phyloP scores from a whole-genome alignment of 2,329 filamentous ascomycete genomes.

The Pezicula radicicola region DNA sequence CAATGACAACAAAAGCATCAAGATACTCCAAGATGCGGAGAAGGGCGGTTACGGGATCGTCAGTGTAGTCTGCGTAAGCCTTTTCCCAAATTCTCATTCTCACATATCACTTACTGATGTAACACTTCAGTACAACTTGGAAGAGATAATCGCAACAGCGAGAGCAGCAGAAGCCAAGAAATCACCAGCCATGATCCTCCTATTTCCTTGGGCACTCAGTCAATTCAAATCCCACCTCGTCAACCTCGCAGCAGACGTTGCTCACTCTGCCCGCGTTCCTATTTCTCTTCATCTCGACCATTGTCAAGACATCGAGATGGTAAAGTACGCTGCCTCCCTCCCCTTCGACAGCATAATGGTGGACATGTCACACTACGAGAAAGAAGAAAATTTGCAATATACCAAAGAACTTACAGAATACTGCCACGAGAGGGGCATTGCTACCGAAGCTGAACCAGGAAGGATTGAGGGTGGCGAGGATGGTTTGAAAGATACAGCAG shows the following conservation, averaged over 20 bases:
- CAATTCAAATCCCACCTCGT: conserved; percentile 57
- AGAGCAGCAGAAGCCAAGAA: conserved; percentile 64
- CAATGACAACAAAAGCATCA: conserved; percentile 15
- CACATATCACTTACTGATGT: conserved; percentile 6
- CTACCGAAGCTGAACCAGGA: conserved; percentile 69
- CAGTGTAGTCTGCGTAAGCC: conserved; percentile 12
- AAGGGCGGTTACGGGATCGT: conserved; percentile 51
- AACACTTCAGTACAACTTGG: conserved; percentile 66
- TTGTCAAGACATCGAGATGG: conserved; percentile 57
- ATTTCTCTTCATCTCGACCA: conserved; percentile 65
- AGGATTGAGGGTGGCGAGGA: conserved; percentile 73
- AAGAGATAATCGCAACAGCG: conserved; percentile 66
- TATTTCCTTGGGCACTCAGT: conserved; percentile 69
- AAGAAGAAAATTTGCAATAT: conserved; percentile 63
- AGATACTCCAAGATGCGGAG: conserved; percentile 51
- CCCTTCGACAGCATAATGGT: conserved; percentile 73
- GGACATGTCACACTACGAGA: conserved; percentile 72
- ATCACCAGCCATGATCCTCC: conserved; percentile 64
- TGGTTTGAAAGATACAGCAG: conserved; percentile 65
- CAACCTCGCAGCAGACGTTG: conserved; percentile 51
- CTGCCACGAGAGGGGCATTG: conserved; percentile 63
- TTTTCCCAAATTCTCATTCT: neutral
- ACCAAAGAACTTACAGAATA: conserved; percentile 61
- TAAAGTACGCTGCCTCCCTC: conserved; percentile 52
- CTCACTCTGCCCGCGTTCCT: conserved; percentile 53